phyloP scores from a whole-genome alignment of 352 stramenopile genomes.

The Phytophthora podocarpi region DNA sequence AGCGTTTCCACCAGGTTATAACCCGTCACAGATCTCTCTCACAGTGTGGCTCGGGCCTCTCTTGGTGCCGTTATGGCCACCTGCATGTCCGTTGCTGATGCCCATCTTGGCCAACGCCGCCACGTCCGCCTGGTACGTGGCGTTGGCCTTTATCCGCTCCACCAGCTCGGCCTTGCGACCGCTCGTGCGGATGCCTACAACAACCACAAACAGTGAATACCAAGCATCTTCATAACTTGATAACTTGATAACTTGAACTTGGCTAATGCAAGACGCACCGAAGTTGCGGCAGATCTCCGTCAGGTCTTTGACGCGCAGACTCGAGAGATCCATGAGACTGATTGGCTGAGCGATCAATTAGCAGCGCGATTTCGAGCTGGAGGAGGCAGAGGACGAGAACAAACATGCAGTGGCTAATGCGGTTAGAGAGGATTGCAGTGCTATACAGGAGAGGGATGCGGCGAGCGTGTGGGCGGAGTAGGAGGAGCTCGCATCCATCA shows the following conservation, averaged over 20 bases:
- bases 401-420: too few species aligned
- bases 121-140: slow-evolving; percentile 48
- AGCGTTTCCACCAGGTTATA: background rate
- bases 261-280: slow-evolving; percentile 37
- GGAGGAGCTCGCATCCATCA: slow-evolving; percentile 4
- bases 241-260: background rate
- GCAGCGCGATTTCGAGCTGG: background rate
- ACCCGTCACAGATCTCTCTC: slow-evolving; percentile 1
- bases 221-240: background rate
- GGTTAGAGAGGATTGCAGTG: background rate
- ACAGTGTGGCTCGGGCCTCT: slow-evolving; percentile 35
- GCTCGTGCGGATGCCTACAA: slow-evolving; percentile 65
- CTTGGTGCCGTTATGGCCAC: slow-evolving; percentile 28
- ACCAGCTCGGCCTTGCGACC: slow-evolving; percentile 82
- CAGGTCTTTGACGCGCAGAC: slow-evolving; percentile 82
- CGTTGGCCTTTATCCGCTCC: slow-evolving; percentile 67
- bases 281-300: slow-evolving; percentile 79
- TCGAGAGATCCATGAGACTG: slow-evolving; percentile 80
- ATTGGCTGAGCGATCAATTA: background rate
- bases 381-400: background rate
- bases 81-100: slow-evolving; percentile 17
- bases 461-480: background rate
- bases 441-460: background rate
- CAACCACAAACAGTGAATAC: background rate
- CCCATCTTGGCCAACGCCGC: slow-evolving; percentile 31